Base-by-base conservation (phyloP, 2,329 filamentous ascomycete genomes). In the Colletotrichum somersetense region DNA sequence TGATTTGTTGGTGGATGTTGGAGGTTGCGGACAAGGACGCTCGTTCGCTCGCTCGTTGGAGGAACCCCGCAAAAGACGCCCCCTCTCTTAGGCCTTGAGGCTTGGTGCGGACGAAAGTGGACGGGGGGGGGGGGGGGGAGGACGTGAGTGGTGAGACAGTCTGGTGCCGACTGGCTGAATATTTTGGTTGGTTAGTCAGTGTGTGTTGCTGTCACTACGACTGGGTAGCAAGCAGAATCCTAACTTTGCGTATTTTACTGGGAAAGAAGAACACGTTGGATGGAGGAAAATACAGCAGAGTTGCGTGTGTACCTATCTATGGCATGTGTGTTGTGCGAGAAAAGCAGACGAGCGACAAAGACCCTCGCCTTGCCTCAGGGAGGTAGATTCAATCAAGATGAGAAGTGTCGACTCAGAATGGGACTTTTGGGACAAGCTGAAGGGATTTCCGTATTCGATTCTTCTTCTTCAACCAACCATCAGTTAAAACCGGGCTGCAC, bases 1-100 rank as follows among this genome's bases (percentile, higher is more conserved):
- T 72, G 69, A 72, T 72, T 72, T 72, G 69, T 69, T 69, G 69
- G 66, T 72, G 69, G 69, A 72, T 66, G 69, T 72, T 72, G 65
- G 66, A 72, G 66, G 69, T 72, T 69, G 66, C 59, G 55, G 69
- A 69, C 42, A 67, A 62, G 69, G 69, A 72, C 69, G 59, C 69
- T 72, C 69, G 69, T 65, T 72, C 59, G 69, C 59, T 58, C 59
- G 55, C 42, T 69, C 58, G 65, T 46, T 72, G 48, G 66, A 72
- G 61, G 69, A 72, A 69, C 69, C 69, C 69, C 69, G 66, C 69
- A 72, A 72, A 72, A 69, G 66, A 64, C 69, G 69, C 66, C 69
- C 69, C 69, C 69, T 69, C 69, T 72, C 69, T 64, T 69, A 57
- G 67, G 35, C 57, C 52, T 48, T 66, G 52, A 38, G 67, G 42